phyloP scores from a whole-genome alignment of 73 alveolate species.

The Paramecium primaurelia region DNA sequence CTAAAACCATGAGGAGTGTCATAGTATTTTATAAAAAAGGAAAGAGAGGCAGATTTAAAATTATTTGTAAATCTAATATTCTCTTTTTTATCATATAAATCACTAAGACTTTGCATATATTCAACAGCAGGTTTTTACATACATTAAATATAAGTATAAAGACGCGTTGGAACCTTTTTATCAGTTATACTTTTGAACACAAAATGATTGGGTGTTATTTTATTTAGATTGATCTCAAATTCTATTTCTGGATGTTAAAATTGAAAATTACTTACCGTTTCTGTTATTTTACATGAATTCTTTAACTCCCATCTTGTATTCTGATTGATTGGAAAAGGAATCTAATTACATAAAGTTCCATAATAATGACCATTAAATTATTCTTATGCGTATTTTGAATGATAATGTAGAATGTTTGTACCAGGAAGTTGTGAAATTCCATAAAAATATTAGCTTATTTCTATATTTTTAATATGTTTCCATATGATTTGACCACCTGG shows the following conservation, averaged over 20 bases:
- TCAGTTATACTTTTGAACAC: not conserved
- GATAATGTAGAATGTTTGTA: not conserved
- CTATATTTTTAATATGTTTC: not conserved
- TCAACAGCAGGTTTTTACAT: not conserved
- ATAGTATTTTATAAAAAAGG: not conserved
- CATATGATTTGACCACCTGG: conserved; percentile 25
- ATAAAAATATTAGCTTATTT: not conserved
- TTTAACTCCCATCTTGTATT: not conserved
- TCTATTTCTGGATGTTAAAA: not conserved
- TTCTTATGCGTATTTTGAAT: not conserved
- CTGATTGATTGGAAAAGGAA: not conserved
- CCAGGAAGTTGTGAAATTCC: not conserved
- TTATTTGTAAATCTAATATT: not conserved
- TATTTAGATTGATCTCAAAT: not conserved
- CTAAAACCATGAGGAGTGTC: not conserved
- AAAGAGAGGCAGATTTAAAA: not conserved
- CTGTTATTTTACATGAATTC: not conserved
- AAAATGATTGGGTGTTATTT: not conserved
- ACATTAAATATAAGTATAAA: not conserved
- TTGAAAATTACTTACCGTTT: not conserved
- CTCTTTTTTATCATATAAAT: not conserved
- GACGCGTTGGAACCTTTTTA: not conserved
- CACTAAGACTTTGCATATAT: not conserved
- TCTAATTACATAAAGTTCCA: not conserved
- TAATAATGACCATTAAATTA: not conserved